These are phyloP conservation scores for Suillus paluster DNA, from an alignment of 768 basidiomycete species.

Conservation along the genomic window DNA sequence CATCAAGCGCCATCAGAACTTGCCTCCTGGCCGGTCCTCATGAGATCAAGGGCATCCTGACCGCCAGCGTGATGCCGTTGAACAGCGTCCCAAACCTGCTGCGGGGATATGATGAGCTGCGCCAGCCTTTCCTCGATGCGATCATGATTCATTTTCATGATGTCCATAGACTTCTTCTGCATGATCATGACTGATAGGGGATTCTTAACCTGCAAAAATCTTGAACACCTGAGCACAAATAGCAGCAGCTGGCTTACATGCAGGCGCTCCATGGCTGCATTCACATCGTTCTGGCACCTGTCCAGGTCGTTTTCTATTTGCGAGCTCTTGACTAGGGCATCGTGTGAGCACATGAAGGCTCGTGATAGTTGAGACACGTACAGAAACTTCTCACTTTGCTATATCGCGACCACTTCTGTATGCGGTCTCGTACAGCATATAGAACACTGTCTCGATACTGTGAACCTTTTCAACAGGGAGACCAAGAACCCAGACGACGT, in stretches of 20 bases:
- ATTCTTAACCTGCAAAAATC: constrained; percentile 21
- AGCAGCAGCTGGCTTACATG: constrained; percentile 38
- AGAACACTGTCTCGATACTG: constrained; percentile 40
- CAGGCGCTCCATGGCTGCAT: constrained; percentile 46
- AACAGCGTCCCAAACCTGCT: constrained; percentile 42
- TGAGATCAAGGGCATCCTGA: constrained; percentile 48
- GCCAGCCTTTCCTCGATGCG: constrained; percentile 44
- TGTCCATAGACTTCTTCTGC: constrained; percentile 32
- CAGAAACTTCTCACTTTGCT: constrained; percentile 43
- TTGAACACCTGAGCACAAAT: not conserved
- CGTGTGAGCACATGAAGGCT: not conserved
- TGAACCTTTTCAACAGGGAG: constrained; percentile 1
- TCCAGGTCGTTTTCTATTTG: constrained; percentile 54
- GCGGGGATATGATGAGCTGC: constrained; percentile 41
- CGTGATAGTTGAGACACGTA: constrained; percentile 26
- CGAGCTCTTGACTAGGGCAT: constrained; percentile 43
- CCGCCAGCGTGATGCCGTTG: constrained; percentile 46
- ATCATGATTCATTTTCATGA: constrained; percentile 33
- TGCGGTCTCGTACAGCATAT: constrained; percentile 41
- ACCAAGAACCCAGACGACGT: constrained; percentile 19
- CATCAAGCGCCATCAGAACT: not conserved
- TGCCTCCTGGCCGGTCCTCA: constrained; percentile 59
- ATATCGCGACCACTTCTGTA: constrained; percentile 45
- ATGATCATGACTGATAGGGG: constrained; percentile 31
- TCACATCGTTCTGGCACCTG: constrained; percentile 46